A percentile compares a stretch with the other conserved stretches of the same genome.
Evolutionary conservation across 2,329 filamentous ascomycete species (phyloP).

Genomic region (Alternaria atra): DNA sequence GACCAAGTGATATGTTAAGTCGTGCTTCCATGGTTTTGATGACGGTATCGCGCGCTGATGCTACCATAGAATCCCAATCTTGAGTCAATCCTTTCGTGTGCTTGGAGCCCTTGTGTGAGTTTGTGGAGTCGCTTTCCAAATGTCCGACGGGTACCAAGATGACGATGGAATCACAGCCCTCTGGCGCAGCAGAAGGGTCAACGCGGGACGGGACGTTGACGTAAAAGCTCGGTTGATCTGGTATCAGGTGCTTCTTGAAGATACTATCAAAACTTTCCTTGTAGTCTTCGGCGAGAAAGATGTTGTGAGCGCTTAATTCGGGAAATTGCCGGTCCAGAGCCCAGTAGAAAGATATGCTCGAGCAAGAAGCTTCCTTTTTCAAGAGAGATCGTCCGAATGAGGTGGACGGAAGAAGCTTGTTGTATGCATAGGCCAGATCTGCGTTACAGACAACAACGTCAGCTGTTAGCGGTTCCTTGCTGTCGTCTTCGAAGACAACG

Average conservation of each 20-base stretch:
- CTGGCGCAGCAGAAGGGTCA: slow-evolving; percentile 72
- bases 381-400: slow-evolving; percentile 54
- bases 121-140: slow-evolving; percentile 57
- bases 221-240: slow-evolving; percentile 76
- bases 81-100: slow-evolving; percentile 56
- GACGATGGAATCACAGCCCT: slow-evolving; percentile 71
- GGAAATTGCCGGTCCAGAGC: slow-evolving; percentile 67
- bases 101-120: slow-evolving; percentile 52
- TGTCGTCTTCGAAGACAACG: slow-evolving; percentile 65
- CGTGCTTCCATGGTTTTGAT: slow-evolving; percentile 68
- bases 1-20: slow-evolving; percentile 64
- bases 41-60: slow-evolving; percentile 67
- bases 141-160: slow-evolving; percentile 78
- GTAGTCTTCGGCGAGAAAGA: slow-evolving; percentile 79
- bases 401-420: slow-evolving; percentile 69
- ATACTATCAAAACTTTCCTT: slow-evolving; percentile 78
- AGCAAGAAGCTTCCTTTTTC: slow-evolving; percentile 69
- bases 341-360: slow-evolving; percentile 82
- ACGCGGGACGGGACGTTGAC: slow-evolving; percentile 78
- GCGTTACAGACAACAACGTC: slow-evolving; percentile 77
- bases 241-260: slow-evolving; percentile 74
- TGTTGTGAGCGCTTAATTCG: slow-evolving; percentile 75
- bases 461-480: slow-evolving; percentile 64
- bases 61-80: slow-evolving; percentile 70
- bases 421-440: slow-evolving; percentile 78